phyloP scores from a whole-genome alignment of 352 stramenopile species.

The Phytopythium boreale region DNA sequence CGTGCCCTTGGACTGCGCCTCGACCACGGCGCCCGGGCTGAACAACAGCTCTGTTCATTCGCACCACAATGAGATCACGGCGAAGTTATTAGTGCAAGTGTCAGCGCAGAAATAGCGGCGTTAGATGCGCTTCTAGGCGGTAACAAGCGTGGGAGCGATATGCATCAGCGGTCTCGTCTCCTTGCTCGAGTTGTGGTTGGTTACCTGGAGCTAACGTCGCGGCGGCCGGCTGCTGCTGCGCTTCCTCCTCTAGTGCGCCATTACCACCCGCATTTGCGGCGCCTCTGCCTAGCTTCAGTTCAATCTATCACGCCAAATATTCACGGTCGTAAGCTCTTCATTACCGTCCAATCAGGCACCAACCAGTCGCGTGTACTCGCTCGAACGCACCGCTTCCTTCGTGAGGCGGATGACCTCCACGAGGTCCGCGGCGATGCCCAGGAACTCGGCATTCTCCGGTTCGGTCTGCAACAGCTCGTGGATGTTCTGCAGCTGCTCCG shows the following conservation, averaged over 20 bases:
- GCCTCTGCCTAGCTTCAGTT: constrained; percentile 24
- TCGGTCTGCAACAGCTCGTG: constrained; percentile 73
- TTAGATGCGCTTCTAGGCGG: not conserved
- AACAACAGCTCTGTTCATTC: constrained; percentile 32
- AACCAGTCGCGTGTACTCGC: not conserved
- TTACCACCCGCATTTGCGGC: too few relatives aligned
- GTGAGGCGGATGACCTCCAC: constrained; percentile 85
- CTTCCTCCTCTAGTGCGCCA: not conserved
- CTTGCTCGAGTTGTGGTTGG: not conserved
- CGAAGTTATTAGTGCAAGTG: not conserved
- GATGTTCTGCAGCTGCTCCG: constrained; percentile 79
- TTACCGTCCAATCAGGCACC: not conserved
- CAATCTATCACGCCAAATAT: constrained; percentile 20
- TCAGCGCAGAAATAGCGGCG: not conserved
- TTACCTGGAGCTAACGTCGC: not conserved
- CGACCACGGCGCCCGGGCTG: constrained; percentile 40
- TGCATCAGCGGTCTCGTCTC: not conserved
- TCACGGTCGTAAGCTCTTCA: not conserved
- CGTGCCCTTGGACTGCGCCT: constrained; percentile 57
- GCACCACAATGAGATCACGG: not conserved
- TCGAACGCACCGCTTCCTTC: constrained; percentile 61
- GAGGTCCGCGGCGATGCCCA: constrained; percentile 75
- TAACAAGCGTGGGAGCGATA: not conserved
- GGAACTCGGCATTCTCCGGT: constrained; percentile 65
- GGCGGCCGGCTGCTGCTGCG: not conserved